Evolutionary conservation across 257 asterid species (phyloP).

Genomic region (Cordia subcordata): DNA sequence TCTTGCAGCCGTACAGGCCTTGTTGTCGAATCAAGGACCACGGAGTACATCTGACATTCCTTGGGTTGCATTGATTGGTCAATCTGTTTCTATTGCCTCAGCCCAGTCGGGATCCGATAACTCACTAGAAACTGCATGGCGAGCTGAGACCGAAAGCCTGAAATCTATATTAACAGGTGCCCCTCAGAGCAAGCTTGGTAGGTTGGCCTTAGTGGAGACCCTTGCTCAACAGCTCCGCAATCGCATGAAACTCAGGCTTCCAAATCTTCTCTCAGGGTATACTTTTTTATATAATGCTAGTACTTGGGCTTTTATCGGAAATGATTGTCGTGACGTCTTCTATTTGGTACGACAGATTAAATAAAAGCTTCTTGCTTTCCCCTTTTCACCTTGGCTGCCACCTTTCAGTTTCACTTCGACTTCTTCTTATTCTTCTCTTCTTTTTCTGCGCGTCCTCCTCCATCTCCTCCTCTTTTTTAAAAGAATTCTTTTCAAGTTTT

Average conservation of each 20-base stretch:
- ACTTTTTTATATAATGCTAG: conserved; percentile 9
- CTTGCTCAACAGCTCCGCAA: conserved; percentile 29
- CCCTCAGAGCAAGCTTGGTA: conserved; percentile 32
- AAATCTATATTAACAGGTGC: conserved; percentile 28
- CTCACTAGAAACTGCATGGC: conserved; percentile 29
- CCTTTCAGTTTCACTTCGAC: too few relatives aligned
- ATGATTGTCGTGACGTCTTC: not conserved
- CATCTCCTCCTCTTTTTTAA: too few relatives aligned
- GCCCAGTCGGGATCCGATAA: conserved; percentile 28
- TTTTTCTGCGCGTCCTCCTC: too few relatives aligned
- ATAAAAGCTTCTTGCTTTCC: too few relatives aligned
- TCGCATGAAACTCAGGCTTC: conserved; percentile 80
- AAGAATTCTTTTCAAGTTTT: too few relatives aligned
- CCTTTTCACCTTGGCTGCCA: too few relatives aligned
- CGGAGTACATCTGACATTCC: conserved; percentile 91
- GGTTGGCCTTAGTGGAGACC: conserved; percentile 27
- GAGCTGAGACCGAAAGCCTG: conserved; percentile 30
- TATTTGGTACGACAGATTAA: not conserved
- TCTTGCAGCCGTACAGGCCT: conserved; percentile 97
- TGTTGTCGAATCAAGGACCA: conserved; percentile 87
- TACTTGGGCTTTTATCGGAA: too few relatives aligned
- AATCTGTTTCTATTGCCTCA: conserved; percentile 28
- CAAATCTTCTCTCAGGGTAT: conserved; percentile 90
- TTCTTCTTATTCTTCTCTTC: too few relatives aligned
- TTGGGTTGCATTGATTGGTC: conserved; percentile 95